Percentiles rank a stretch among this genome's conserved stretches.
Conservation (phyloP, 805 yeast species). For the Candida nitratophila region DNA sequence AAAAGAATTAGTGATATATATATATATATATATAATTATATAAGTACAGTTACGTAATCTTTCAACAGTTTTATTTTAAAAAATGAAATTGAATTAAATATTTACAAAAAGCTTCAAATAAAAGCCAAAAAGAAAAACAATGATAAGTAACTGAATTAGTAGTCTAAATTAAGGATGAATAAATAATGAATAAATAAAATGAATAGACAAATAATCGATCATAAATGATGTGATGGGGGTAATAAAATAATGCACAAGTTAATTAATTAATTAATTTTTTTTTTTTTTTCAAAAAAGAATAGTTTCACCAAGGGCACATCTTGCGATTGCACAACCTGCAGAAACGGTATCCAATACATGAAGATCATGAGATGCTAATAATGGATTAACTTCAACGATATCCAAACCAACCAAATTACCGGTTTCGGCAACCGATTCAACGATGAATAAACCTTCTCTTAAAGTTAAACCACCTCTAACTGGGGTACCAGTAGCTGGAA, state of each 20-base stretch:
- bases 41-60: no score
- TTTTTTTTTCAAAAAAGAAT: constrained; percentile 40
- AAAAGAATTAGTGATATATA: not conserved
- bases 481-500: constrained; percentile 97
- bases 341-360: constrained; percentile 80
- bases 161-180: not conserved
- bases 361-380: constrained; percentile 66
- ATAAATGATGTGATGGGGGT: no score
- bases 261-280: no score
- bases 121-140: no score
- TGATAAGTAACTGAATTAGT: no score
- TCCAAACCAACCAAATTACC: constrained; percentile 87
- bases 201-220: no score
- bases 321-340: constrained; percentile 84
- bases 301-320: constrained; percentile 94
- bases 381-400: constrained; percentile 90
- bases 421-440: constrained; percentile 86
- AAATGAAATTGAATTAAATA: no score
- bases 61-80: no score
- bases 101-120: no score
- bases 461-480: constrained; percentile 93
- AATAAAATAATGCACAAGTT: no score
- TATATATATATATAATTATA: not conserved
- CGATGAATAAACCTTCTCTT: constrained; percentile 88
- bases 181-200: not conserved